phyloP scores from a whole-genome alignment of 208 protist genomes.

The Crithidia fasciculata region DNA sequence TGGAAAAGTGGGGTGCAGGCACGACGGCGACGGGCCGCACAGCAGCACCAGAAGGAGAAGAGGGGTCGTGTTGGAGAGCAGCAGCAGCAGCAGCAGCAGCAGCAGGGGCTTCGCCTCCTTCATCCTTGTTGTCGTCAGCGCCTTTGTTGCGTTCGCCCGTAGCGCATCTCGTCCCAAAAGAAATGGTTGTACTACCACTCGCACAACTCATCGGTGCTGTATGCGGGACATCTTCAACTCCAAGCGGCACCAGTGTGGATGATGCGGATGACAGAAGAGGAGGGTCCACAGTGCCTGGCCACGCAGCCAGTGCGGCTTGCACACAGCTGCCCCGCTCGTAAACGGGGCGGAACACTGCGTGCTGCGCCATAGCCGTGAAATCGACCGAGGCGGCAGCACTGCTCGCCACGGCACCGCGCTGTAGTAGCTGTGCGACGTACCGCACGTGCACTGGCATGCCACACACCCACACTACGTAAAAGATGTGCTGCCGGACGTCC shows the following conservation, averaged over 20 bases:
- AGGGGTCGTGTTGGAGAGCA: not conserved
- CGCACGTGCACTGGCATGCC: slow-evolving; percentile 64
- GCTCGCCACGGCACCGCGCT: slow-evolving; percentile 23
- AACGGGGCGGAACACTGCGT: slow-evolving; percentile 38
- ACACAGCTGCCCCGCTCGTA: not conserved
- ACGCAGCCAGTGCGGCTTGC: not conserved
- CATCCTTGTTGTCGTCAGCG: no score
- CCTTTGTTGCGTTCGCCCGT: no score
- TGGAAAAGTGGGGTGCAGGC: slow-evolving; percentile 10
- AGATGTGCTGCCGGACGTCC: slow-evolving; percentile 61
- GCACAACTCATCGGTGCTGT: no score
- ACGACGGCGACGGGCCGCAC: slow-evolving; percentile 14
- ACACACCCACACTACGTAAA: slow-evolving; percentile 72
- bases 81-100: no score
- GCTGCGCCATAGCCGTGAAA: slow-evolving; percentile 17
- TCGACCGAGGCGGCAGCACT: not conserved
- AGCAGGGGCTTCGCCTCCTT: no score
- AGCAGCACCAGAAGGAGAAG: not conserved
- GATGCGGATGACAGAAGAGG: not conserved
- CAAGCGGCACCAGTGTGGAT: not conserved
- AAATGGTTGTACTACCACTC: no score
- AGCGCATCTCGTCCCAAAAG: no score
- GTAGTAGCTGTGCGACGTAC: slow-evolving; percentile 57
- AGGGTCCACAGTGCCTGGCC: no score
- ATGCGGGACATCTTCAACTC: not conserved